Conservation (phyloP, 768 basidiomycete genomes). For the Botryobasidium botryosum region DNA sequence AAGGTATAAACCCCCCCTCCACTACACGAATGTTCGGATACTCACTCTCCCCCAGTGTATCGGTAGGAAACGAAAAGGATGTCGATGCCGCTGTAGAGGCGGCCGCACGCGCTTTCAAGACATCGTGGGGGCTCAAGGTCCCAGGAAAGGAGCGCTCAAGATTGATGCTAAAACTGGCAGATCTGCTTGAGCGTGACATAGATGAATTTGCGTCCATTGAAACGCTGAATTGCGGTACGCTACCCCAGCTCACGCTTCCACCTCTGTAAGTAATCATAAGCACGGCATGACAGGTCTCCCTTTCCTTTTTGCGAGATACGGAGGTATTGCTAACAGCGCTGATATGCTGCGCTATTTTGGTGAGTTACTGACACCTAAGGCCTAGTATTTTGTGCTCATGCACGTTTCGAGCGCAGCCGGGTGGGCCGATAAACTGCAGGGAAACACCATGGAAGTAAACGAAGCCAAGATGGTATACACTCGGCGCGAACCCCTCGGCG, state of each 20-base stretch:
- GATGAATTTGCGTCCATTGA: conserved; percentile 59
- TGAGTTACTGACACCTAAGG: too few species aligned
- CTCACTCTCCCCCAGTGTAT: conserved; percentile 11
- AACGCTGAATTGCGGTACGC: conserved; percentile 37
- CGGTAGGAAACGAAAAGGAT: conserved; percentile 47
- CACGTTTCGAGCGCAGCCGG: too few species aligned
- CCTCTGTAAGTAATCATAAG: too few species aligned
- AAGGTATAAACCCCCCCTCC: conserved; percentile 14
- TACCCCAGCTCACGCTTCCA: not conserved
- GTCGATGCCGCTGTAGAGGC: conserved; percentile 58
- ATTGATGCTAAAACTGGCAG: conserved; percentile 44
- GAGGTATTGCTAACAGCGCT: too few species aligned
- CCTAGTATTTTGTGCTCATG: too few species aligned
- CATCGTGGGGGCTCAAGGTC: conserved; percentile 47
- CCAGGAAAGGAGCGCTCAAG: conserved; percentile 35
- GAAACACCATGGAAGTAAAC: conserved; percentile 45
- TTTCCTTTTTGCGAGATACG: too few species aligned
- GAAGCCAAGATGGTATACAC: conserved; percentile 47
- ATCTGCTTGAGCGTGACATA: conserved; percentile 39
- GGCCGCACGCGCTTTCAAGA: conserved; percentile 45
- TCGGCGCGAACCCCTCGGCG: conserved; percentile 46
- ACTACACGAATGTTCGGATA: conserved; percentile 7
- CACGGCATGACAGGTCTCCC: too few species aligned
- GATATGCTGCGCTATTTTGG: too few species aligned
- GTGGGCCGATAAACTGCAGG: conserved; percentile 78